phyloP scores from a whole-genome alignment of 2,329 filamentous ascomycete genomes.

The Davidsoniella neocaledoniae region DNA sequence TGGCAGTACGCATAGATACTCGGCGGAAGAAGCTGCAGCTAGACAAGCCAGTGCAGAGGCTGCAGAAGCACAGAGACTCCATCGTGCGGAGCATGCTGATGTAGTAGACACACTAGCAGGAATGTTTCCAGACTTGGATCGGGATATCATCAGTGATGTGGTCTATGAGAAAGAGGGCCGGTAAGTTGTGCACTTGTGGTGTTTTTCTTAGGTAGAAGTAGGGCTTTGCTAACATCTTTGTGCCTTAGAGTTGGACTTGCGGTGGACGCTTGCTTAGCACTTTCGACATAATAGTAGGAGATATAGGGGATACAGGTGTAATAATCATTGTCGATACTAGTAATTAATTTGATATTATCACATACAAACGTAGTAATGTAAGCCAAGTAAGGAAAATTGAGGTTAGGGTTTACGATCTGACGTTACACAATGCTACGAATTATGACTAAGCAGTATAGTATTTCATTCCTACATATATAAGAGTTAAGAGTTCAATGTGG shows the following conservation, averaged over 20 bases:
- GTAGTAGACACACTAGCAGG: slow-evolving; percentile 85
- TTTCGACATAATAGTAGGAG: slow-evolving; percentile 29
- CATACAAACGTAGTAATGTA: background rate
- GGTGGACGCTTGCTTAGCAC: slow-evolving; percentile 70
- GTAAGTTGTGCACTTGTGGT: slow-evolving; percentile 33
- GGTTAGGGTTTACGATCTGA: background rate
- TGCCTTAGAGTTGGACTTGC: slow-evolving; percentile 54
- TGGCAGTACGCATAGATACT: slow-evolving; percentile 17
- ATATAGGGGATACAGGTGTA: background rate
- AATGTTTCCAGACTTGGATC: slow-evolving; percentile 94
- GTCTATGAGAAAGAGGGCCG: slow-evolving; percentile 89
- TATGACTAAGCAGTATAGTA: too few species aligned
- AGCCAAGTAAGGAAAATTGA: background rate
- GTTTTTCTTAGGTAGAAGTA: slow-evolving; percentile 6
- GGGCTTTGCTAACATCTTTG: slow-evolving; percentile 15
- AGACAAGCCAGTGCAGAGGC: slow-evolving; percentile 79
- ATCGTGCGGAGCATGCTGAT: slow-evolving; percentile 70
- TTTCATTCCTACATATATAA: too few species aligned
- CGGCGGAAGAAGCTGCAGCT: slow-evolving; percentile 74
- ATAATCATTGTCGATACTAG: background rate
- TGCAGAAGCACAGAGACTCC: slow-evolving; percentile 70
- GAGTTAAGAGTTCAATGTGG: too few species aligned
- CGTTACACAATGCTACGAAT: too few species aligned
- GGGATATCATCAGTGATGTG: slow-evolving; percentile 90
- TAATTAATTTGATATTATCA: background rate